Evolutionary conservation across 352 stramenopile genomes (phyloP).

Genomic region (Elongisporangium anandrum): DNA sequence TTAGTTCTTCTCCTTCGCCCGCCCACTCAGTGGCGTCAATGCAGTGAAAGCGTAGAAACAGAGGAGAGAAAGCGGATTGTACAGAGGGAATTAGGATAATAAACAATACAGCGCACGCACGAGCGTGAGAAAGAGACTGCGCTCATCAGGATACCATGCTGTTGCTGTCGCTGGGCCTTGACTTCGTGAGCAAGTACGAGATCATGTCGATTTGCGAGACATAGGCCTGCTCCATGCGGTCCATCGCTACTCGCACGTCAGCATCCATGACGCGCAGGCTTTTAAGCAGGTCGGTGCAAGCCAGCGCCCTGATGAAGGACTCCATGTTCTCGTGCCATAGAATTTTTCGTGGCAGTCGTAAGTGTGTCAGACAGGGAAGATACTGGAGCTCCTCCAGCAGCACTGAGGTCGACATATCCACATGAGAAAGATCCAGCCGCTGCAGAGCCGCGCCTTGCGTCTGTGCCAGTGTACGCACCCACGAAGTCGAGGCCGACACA

Average conservation of each 20-base stretch:
- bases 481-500: conserved; percentile 44
- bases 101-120: background rate
- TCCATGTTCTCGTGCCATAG: conserved; percentile 71
- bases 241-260: conserved; percentile 51
- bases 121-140: background rate
- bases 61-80: background rate
- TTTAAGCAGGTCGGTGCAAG: conserved; percentile 43
- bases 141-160: background rate
- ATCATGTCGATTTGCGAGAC: conserved; percentile 67
- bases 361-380: conserved; percentile 50
- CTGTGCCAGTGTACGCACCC: conserved; percentile 44
- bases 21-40: background rate
- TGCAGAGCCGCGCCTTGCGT: conserved; percentile 57
- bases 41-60: background rate
- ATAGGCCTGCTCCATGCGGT: conserved; percentile 70
- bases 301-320: conserved; percentile 65
- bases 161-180: background rate
- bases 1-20: no score
- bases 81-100: background rate
- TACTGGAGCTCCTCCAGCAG: conserved; percentile 50
- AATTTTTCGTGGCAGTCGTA: conserved; percentile 59
- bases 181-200: conserved; percentile 42
- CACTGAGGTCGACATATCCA: conserved; percentile 53
- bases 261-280: conserved; percentile 50
- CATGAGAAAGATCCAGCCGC: conserved; percentile 53